Evolutionary conservation across 305 asterid species (phyloP), one percentile per base, ranked within the genome.

Genomic region (Fraxinus ornus): DNA sequence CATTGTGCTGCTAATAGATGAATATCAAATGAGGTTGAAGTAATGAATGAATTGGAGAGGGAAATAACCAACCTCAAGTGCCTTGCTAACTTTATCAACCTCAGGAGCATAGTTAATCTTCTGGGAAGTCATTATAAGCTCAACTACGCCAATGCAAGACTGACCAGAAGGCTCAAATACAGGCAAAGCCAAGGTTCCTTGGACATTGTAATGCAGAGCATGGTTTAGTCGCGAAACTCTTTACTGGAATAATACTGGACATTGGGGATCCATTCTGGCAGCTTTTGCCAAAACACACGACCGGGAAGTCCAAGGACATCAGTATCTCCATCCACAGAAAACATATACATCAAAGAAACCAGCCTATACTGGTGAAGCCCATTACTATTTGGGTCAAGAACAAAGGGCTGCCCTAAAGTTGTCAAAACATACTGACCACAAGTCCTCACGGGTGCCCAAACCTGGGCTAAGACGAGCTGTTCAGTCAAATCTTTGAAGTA

Each of bases 221-320:
- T 95, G 95, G 88, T 83, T 91, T 77, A 92, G 93, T 55, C 99
- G 93, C 1, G 91, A 89, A 82, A 87, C 87, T 95, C 99, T 83
- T 92, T 89, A 87, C 97, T 91, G 17, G 98, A 90, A 85, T 95
- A 95, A 77, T 94, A 95, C 89, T 92, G 98, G 86, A 95, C 98
- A 86, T 95, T 92, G 33, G 98, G 98, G 28, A 98, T 91, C 99
- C 98, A 95, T 78, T 95, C 98, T 2, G 99, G 99, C 78, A 92
- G 81, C 88, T 89, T 94, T 81, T 92, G 92, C 78, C 88, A 81
- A 85, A 91, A 95, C 80, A 95, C 98, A 28, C 98, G 97, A 22
- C 99, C 99, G 0, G 97, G 98, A 80, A 94, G 91, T 81, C 99
- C 98, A 5, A 91, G 91, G 77, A 88, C 90, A 39, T 92, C 94